Evolutionary conservation across 2,329 filamentous ascomycete genomes (phyloP).

Genomic region (Teratosphaeria pseudoeucalypti): DNA sequence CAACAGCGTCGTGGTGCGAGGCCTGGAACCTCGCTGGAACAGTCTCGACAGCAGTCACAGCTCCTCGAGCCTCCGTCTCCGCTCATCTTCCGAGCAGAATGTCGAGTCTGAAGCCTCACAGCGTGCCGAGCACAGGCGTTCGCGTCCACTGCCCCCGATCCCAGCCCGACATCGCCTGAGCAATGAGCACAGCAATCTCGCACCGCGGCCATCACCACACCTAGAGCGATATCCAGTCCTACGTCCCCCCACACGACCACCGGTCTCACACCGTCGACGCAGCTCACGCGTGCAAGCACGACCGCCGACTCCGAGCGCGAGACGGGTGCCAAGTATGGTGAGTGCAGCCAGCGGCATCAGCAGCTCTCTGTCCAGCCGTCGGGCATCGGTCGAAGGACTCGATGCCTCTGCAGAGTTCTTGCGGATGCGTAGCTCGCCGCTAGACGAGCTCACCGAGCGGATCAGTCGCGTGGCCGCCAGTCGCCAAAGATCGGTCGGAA

Average conservation of each 20-base stretch:
- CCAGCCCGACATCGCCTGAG: conserved; percentile 8
- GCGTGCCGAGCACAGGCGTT: neutral
- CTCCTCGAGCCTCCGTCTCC: conserved; percentile 10
- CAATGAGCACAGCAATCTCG: conserved; percentile 9
- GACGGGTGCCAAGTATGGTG: neutral
- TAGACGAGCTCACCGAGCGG: conserved; percentile 23
- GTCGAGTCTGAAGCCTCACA: conserved; percentile 1
- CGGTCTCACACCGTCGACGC: neutral
- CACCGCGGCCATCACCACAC: conserved; percentile 2
- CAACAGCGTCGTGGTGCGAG: neutral
- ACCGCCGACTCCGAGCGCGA: neutral
- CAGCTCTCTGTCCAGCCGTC: neutral
- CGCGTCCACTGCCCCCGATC: neutral
- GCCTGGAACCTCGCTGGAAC: conserved; percentile 3
- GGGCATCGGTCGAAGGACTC: conserved; percentile 1
- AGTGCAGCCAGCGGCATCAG: conserved; percentile 9
- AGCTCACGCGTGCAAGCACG: neutral
- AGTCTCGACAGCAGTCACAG: conserved; percentile 7
- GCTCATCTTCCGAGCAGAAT: conserved; percentile 16
- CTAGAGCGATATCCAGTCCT: conserved; percentile 17
- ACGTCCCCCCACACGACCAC: conserved; percentile 7
- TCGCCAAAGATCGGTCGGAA: conserved; percentile 16
- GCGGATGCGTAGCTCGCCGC: conserved; percentile 18
- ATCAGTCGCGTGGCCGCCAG: conserved; percentile 16
- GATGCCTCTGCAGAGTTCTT: conserved; percentile 11